Conservation (phyloP, 108 stramenopile genomes). For the Bacterosira constricta region DNA sequence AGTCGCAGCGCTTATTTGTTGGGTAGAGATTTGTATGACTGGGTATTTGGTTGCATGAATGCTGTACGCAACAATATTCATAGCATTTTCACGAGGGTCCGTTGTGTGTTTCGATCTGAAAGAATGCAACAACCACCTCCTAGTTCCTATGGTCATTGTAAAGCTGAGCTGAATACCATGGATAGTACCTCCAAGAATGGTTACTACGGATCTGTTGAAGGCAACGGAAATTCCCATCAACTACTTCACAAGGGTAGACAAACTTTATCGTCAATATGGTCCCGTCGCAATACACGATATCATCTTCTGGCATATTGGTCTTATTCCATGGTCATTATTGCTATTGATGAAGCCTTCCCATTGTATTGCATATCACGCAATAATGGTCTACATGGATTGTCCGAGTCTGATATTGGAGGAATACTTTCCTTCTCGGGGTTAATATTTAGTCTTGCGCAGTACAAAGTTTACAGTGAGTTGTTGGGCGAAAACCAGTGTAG, state of each 20-base stretch:
- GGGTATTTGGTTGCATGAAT: background rate
- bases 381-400: conserved; percentile 55
- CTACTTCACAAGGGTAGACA: background rate
- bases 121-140: no score
- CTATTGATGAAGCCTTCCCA: conserved; percentile 70
- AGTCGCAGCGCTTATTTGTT: background rate
- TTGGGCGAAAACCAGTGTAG: no score
- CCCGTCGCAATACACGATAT: conserved; percentile 34
- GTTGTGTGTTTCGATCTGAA: no score
- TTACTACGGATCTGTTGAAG: no score
- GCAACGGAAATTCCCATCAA: background rate
- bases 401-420: conserved; percentile 65
- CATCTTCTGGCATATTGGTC: conserved; percentile 65
- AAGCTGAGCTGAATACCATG: no score
- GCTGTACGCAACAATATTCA: background rate
- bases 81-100: background rate
- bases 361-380: conserved; percentile 65
- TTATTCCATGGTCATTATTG: conserved; percentile 56
- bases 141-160: no score
- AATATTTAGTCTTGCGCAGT: conserved; percentile 59
- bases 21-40: background rate
- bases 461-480: conserved; percentile 48
- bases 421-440: conserved; percentile 62
- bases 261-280: conserved; percentile 22
- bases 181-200: no score